Percentiles rank a stretch among this genome's conserved stretches.
These are phyloP conservation scores for Gossypium sturtianum DNA, from an alignment of 345 rosid genomes.

Conservation along the genomic window DNA sequence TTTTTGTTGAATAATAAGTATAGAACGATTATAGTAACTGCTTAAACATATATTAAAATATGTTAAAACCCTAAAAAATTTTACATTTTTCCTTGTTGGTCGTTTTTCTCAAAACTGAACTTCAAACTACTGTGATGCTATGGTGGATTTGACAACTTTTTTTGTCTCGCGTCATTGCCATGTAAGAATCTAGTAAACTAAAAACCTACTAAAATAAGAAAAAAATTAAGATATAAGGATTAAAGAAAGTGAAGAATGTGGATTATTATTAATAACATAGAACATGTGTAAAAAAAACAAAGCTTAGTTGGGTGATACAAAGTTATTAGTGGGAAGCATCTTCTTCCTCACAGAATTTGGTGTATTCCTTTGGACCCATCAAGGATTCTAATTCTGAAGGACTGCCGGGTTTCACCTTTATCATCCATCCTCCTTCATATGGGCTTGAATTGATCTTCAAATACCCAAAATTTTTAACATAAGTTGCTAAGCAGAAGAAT, in stretches of 20 bases:
- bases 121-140: too few species aligned
- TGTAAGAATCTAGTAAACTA: too few species aligned
- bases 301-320: not conserved
- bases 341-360: conserved; percentile 93
- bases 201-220: not conserved
- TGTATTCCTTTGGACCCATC: conserved; percentile 74
- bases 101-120: too few species aligned
- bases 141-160: too few species aligned
- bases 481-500: not conserved
- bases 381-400: conserved; percentile 70
- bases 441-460: conserved; percentile 83
- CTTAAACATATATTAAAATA: too few species aligned
- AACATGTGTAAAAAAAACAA: not conserved
- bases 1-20: too few species aligned
- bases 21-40: too few species aligned
- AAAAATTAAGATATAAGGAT: not conserved
- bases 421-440: conserved; percentile 93
- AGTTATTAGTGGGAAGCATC: conserved; percentile 66
- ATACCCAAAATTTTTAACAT: not conserved
- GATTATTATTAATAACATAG: not conserved
- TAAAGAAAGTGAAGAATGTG: not conserved
- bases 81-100: too few species aligned
- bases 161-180: too few species aligned
- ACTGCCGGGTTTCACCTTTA: conserved; percentile 81
- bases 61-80: too few species aligned